A percentile compares a stretch with the other conserved stretches of the same genome.
Evolutionary conservation across 768 basidiomycete genomes (phyloP).

Genomic region (Psilocybe tampanensis): DNA sequence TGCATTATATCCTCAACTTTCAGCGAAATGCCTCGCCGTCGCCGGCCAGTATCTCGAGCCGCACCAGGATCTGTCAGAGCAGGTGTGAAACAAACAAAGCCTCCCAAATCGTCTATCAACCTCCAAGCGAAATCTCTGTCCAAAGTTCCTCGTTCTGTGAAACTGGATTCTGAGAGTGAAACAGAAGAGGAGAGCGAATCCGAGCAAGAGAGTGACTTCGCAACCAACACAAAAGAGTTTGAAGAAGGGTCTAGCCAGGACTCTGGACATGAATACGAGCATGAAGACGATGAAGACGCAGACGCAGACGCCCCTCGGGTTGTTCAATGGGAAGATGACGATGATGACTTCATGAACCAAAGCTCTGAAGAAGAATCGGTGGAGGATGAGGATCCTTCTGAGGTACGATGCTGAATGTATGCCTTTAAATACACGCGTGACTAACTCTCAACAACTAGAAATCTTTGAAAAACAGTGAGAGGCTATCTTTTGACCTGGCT

Average conservation of each 20-base stretch:
- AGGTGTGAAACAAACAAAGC: neutral
- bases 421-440: neutral
- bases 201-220: constrained; percentile 3
- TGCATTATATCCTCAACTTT: neutral
- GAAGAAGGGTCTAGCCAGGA: constrained; percentile 23
- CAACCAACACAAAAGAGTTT: constrained; percentile 24
- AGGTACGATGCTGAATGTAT: constrained; percentile 11
- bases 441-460: constrained; percentile 19
- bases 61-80: neutral
- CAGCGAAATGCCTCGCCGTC: constrained; percentile 26
- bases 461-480: constrained; percentile 28
- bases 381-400: constrained; percentile 8
- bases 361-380: constrained; percentile 20
- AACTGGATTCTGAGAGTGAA: constrained; percentile 8
- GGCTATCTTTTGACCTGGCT: neutral
- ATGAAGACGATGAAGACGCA: constrained; percentile 32
- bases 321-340: constrained; percentile 55
- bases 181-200: neutral
- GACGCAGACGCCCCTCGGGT: constrained; percentile 58
- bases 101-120: neutral
- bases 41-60: constrained; percentile 23
- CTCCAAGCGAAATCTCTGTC: neutral
- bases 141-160: constrained; percentile 7
- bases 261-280: constrained; percentile 15
- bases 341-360: constrained; percentile 19